A percentile compares a stretch with the other conserved stretches of the same genome.
phyloP scores from a whole-genome alignment of 2,329 filamentous ascomycete species.

The Sodiomyces alkalinus region DNA sequence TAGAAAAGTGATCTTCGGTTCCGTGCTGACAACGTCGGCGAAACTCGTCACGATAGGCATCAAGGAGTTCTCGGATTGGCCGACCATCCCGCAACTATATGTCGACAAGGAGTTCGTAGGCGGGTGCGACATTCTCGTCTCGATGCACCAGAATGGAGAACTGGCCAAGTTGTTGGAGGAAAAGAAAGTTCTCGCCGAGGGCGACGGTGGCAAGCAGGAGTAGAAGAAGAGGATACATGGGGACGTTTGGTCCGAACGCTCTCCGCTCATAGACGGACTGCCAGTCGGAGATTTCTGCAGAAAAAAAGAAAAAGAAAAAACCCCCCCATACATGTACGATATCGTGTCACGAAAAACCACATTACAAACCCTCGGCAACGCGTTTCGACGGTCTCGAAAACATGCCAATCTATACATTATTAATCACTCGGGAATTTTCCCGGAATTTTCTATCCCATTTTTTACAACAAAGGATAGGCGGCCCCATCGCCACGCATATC shows the following conservation, averaged over 20 bases:
- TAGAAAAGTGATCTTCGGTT: slow-evolving; percentile 13
- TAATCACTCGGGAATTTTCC: too few relatives aligned
- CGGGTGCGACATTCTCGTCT: slow-evolving; percentile 92
- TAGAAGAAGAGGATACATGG: too few relatives aligned
- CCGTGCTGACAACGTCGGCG: slow-evolving; percentile 2
- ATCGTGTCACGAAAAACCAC: too few relatives aligned
- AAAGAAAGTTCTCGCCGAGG: slow-evolving; percentile 63
- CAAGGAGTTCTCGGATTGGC: slow-evolving; percentile 99
- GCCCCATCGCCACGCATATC: slow-evolving; percentile 75
- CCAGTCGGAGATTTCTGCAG: too few relatives aligned
- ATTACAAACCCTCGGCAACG: too few relatives aligned
- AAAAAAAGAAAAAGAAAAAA: neutral
- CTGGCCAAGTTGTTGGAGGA: slow-evolving; percentile 83
- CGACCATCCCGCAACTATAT: slow-evolving; percentile 94
- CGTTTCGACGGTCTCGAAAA: too few relatives aligned
- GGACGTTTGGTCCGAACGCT: too few relatives aligned
- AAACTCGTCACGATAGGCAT: slow-evolving; percentile 49
- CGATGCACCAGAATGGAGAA: slow-evolving; percentile 94
- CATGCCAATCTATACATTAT: too few relatives aligned
- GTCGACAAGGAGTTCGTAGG: slow-evolving; percentile 91
- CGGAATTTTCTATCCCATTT: neutral
- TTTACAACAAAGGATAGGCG: slow-evolving; percentile 37
- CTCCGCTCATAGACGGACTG: too few relatives aligned
- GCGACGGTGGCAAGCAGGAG: slow-evolving; percentile 23
- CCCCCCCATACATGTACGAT: too few relatives aligned